phyloP scores from a whole-genome alignment of 306 rosid species.

The Quercus rubra region DNA sequence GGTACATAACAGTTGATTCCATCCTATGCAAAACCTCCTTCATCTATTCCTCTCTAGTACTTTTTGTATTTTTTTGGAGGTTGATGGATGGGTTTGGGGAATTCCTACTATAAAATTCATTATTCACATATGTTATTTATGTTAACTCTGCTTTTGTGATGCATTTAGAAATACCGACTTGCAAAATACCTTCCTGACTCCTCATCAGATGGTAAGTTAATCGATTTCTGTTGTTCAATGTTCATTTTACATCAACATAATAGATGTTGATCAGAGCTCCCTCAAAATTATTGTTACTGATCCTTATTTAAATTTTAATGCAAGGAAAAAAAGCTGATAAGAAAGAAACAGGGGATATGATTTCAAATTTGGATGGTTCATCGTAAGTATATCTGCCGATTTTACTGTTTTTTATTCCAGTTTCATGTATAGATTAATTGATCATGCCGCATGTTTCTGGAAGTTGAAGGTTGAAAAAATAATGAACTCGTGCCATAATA shows the following conservation, averaged over 20 bases:
- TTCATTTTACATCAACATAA: not conserved
- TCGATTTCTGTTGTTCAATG: constrained; percentile 18
- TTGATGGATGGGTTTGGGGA: constrained; percentile 3
- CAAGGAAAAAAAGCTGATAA: constrained; percentile 83
- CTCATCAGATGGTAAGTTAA: constrained; percentile 78
- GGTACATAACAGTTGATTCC: constrained; percentile 33
- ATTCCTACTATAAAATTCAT: not conserved
- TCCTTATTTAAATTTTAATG: constrained; percentile 38
- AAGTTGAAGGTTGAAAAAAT: not conserved
- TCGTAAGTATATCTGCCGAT: constrained; percentile 63
- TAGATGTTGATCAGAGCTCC: not conserved
- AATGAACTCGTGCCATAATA: not conserved
- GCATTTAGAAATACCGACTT: constrained; percentile 87
- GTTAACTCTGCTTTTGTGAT: constrained; percentile 31
- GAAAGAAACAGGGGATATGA: constrained; percentile 80
- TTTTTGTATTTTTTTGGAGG: not conserved
- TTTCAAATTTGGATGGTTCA: constrained; percentile 82
- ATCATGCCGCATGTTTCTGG: not conserved
- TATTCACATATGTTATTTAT: constrained; percentile 7
- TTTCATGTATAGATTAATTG: constrained; percentile 12
- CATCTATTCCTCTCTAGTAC: not conserved
- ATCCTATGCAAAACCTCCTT: not conserved
- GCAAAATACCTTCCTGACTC: constrained; percentile 92
- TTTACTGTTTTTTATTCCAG: constrained; percentile 8
- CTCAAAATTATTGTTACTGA: constrained; percentile 24